These are phyloP conservation scores for Climacium dendroides DNA, from an alignment of 225 moss, liverwort and hornwort genomes.

Conservation along the genomic window DNA sequence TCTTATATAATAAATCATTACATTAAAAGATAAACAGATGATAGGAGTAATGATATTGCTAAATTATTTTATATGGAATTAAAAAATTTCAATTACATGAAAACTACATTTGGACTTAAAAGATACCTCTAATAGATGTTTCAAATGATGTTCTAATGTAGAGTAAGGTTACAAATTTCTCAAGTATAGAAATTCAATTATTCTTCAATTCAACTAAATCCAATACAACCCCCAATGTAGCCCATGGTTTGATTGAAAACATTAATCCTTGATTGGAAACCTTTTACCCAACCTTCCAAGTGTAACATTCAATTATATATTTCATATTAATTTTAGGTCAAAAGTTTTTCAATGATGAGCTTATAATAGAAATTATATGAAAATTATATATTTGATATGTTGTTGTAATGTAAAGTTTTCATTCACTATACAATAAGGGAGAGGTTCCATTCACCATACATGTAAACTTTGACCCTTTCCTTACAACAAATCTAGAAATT, in stretches of 20 bases:
- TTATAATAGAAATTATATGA: background rate
- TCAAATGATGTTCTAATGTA: background rate
- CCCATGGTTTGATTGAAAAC: background rate
- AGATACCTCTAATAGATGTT: background rate
- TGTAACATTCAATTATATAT: background rate
- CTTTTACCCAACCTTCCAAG: background rate
- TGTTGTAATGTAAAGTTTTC: background rate
- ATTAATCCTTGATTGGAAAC: fast-evolving
- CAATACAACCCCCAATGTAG: fast-evolving
- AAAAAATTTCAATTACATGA: background rate
- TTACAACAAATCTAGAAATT: background rate
- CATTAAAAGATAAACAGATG: background rate
- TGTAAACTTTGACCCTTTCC: background rate
- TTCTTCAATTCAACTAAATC: background rate
- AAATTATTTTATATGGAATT: background rate
- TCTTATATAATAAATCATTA: background rate
- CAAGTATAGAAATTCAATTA: background rate
- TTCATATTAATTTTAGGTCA: background rate
- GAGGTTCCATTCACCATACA: background rate
- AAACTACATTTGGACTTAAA: background rate
- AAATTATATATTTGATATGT: background rate
- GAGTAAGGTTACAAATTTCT: background rate
- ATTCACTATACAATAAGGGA: background rate
- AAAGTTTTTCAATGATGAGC: background rate
- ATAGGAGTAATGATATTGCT: background rate